Conservation (phyloP, 257 asterid species). For the Solanum sejunctum region DNA sequence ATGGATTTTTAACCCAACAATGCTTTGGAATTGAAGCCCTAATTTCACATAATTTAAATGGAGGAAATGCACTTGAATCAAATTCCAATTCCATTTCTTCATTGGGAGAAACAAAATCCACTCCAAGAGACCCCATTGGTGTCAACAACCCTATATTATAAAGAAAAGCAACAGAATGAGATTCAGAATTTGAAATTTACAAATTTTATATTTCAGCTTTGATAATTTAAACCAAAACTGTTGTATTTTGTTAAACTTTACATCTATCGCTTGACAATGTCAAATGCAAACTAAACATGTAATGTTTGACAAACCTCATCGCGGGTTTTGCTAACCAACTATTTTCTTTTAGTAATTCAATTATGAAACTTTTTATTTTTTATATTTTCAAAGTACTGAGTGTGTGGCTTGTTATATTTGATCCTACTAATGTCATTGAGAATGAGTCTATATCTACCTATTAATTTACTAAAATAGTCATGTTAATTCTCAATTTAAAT, state of each 20-base stretch:
- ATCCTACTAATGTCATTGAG: background rate
- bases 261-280: background rate
- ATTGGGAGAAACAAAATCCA: background rate
- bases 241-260: background rate
- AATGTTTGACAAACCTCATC: background rate
- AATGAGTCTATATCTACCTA: background rate
- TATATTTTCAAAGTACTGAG: background rate
- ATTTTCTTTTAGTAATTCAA: too few relatives aligned
- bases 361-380: background rate
- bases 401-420: background rate
- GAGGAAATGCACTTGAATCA: conserved; percentile 25
- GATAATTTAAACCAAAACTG: background rate
- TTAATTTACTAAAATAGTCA: background rate
- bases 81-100: background rate
- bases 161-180: fast-evolving
- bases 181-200: background rate
- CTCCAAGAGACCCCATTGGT: background rate
- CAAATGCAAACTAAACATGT: background rate
- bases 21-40: conserved; percentile 33
- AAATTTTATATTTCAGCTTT: background rate
- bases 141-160: background rate
- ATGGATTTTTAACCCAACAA: conserved; percentile 28
- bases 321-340: background rate
- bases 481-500: background rate
- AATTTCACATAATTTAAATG: conserved; percentile 21